Base-by-base conservation (phyloP, 2,329 filamentous ascomycete species). In the Fusarium illudens region DNA sequence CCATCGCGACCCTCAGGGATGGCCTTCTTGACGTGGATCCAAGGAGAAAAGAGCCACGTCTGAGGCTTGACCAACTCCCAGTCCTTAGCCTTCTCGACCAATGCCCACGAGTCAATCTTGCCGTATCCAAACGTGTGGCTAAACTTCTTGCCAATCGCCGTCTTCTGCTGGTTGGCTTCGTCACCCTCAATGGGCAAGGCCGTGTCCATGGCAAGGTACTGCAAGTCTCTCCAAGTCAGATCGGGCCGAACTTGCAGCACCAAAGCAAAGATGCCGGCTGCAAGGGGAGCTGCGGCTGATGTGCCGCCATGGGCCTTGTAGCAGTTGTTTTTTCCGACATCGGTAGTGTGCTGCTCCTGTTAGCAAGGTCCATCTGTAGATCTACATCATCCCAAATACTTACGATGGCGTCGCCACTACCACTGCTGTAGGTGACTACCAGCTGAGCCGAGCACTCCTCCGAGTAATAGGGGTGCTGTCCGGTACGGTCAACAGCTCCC, bases 91-190 rank as follows among this genome's bases (percentile, higher is more conserved):
- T 86, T 88, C 74, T 97, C 90, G 15, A 99, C 92, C 52, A 97
- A 87, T 15, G 88, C 87, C 75, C 90, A 97, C 1, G 92, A 92
- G 77, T 99, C 96, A 36, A 98, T 87, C 81, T 97, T 98, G 75
- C 96, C 96, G 75, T 97, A 99, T 42, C 95, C 96, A 80, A 92
- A 99, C 48, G 93, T 93, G 78, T 99, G 96, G 76, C 94, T 97
- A 82, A 92, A 99, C 73, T 93, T 89, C 79, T 91, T 93, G 69
- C 93, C 95, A 64, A 92, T 90, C 4, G 87, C 84, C 0, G 94
- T 97, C 46, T 87, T 86, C 76, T 96, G 91, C 92, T 94, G 98
- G 67, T 93, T 91, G 33, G 87, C 89, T 54, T 79, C 75, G 48
- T 78, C 75, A 17, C 93, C 88, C 62, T 96, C 90, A 57, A 98